Evolutionary conservation across 108 stramenopile species (phyloP).

Genomic region (Nitzschia inconspicua): DNA sequence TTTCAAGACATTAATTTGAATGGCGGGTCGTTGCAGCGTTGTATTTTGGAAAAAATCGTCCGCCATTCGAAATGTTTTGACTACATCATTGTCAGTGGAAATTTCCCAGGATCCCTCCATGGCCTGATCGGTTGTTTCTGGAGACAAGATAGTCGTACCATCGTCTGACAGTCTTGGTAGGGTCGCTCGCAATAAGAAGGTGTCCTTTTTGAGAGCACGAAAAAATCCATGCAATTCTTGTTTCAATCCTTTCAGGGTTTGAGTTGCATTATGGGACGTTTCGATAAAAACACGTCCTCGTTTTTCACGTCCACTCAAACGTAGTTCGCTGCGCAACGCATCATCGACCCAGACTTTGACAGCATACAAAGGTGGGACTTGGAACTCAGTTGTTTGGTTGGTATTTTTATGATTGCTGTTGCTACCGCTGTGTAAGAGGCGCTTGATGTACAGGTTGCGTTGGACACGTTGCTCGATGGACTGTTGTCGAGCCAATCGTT

Average conservation of each 20-base stretch:
- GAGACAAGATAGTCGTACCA: slow-evolving; percentile 35
- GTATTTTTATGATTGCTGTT: background rate
- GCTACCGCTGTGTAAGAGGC: slow-evolving; percentile 28
- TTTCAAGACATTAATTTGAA: slow-evolving; percentile 67
- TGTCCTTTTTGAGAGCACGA: slow-evolving; percentile 61
- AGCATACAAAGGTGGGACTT: slow-evolving; percentile 58
- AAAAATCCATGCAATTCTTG: slow-evolving; percentile 77
- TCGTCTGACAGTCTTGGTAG: slow-evolving; percentile 55
- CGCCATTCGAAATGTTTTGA: slow-evolving; percentile 54
- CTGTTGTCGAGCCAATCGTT: slow-evolving; percentile 44
- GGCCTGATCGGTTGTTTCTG: slow-evolving; percentile 15
- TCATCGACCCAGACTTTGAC: slow-evolving; percentile 69
- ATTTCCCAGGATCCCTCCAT: slow-evolving; percentile 37
- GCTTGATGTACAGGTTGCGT: slow-evolving; percentile 46
- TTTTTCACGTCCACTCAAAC: slow-evolving; percentile 80
- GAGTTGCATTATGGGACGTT: slow-evolving; percentile 35
- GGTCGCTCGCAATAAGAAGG: slow-evolving; percentile 62
- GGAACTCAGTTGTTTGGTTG: slow-evolving; percentile 1
- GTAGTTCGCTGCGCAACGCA: slow-evolving; percentile 57
- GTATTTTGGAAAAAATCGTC: slow-evolving; percentile 50
- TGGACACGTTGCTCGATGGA: slow-evolving; percentile 38
- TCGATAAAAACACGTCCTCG: slow-evolving; percentile 84
- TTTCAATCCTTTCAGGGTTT: slow-evolving; percentile 55
- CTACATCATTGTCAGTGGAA: slow-evolving; percentile 68
- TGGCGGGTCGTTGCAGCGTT: slow-evolving; percentile 64